Evolutionary conservation across 2,329 filamentous ascomycete genomes (phyloP).

Genomic region (Hypoxylon sp.): DNA sequence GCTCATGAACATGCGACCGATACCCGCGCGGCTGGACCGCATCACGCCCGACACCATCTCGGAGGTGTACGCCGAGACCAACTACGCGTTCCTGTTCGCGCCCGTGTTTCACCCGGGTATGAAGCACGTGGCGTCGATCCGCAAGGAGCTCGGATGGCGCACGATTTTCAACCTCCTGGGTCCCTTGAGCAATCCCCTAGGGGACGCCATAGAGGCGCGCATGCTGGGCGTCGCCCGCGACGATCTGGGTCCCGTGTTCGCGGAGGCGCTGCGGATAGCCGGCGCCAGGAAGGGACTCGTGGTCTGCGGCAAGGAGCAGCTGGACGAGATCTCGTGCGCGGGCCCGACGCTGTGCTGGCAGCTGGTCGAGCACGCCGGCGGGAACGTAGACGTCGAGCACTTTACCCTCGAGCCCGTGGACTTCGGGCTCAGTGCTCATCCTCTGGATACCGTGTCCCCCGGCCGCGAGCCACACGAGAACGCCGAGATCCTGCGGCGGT

Average conservation of each 20-base stretch:
- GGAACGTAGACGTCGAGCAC: conserved; percentile 72
- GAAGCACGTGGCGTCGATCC: conserved; percentile 86
- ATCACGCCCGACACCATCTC: conserved; percentile 78
- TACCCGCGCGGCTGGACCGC: conserved; percentile 77
- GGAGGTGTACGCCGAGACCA: conserved; percentile 79
- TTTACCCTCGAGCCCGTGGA: conserved; percentile 86
- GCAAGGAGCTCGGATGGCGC: conserved; percentile 89
- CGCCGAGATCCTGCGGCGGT: conserved; percentile 81
- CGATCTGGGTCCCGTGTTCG: conserved; percentile 89
- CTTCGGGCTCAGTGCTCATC: conserved; percentile 83
- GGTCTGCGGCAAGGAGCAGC: conserved; percentile 92
- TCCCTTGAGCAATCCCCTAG: conserved; percentile 89
- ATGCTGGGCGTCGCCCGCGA: conserved; percentile 92
- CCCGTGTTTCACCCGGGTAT: conserved; percentile 97
- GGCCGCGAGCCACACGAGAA: conserved; percentile 90
- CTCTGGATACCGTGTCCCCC: conserved; percentile 81
- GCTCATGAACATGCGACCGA: conserved; percentile 78
- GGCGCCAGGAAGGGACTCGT: conserved; percentile 87
- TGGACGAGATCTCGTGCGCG: conserved; percentile 95
- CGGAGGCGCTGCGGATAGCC: conserved; percentile 80
- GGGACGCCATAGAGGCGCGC: conserved; percentile 85
- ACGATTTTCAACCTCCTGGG: conserved; percentile 98
- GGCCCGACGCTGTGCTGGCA: conserved; percentile 91
- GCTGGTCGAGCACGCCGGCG: conserved; percentile 63
- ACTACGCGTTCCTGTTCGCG: conserved; percentile 96